phyloP scores from a whole-genome alignment of 148 eudicot genomes.

The Rhododendron vialii region DNA sequence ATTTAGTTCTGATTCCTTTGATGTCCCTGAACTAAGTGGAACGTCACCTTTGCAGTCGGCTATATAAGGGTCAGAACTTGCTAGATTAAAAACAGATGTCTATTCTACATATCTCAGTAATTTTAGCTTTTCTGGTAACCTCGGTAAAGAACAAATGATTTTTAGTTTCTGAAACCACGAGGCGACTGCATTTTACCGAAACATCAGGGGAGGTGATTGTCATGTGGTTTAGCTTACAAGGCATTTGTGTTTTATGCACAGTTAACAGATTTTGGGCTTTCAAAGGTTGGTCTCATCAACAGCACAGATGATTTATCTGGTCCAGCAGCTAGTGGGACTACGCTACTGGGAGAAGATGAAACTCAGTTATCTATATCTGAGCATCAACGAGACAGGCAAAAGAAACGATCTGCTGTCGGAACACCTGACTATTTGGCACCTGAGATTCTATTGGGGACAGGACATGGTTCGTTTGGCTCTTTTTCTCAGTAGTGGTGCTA shows the following conservation, averaged over 20 bases:
- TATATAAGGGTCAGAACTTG: too few species aligned
- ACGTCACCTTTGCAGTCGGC: too few species aligned
- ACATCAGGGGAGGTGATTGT: background rate
- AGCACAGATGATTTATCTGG: conserved; percentile 98
- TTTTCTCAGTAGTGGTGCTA: conserved; percentile 1
- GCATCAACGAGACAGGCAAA: conserved; percentile 65
- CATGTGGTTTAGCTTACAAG: background rate
- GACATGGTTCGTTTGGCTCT: conserved; percentile 71
- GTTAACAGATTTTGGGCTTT: conserved; percentile 99
- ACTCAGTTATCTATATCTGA: conserved; percentile 59
- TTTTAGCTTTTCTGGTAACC: background rate
- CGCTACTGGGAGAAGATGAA: conserved; percentile 65
- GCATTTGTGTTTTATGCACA: conserved; percentile 29
- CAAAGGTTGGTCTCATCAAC: conserved; percentile 99
- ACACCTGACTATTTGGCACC: conserved; percentile 99
- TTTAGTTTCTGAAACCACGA: background rate
- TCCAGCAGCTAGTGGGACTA: conserved; percentile 72
- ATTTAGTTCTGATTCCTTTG: too few species aligned
- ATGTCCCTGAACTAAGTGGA: too few species aligned
- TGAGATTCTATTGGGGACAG: conserved; percentile 95
- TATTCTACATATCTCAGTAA: background rate
- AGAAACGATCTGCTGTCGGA: conserved; percentile 96
- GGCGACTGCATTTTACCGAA: background rate
- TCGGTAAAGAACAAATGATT: background rate
- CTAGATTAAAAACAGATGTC: background rate